Evolutionary conservation across 1,284 basidiomycete species (phyloP), one percentile per base, ranked within the genome.

Genomic region (Hemileia vastatrix): DNA sequence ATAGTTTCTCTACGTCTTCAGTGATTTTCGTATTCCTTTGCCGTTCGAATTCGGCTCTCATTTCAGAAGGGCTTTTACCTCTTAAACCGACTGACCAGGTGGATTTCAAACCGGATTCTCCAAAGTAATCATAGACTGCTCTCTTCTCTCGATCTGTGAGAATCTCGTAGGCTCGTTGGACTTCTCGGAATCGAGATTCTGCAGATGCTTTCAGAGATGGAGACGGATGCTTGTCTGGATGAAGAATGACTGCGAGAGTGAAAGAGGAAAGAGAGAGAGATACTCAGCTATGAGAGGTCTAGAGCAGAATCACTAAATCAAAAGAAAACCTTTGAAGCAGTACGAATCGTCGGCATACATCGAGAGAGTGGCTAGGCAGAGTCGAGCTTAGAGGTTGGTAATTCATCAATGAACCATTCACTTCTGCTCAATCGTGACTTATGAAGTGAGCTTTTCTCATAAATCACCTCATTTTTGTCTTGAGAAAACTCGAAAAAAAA

Each of bases 141-240:
- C 88, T 81, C 70, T 83, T 79, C 71, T 88, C 84, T 18, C 84
- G 82, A 71, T 90, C 86, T 36, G 84, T 86, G 36, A 90, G 76
- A 36, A 88, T 70, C 63, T 77, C 77, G 71, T 89, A 89, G 15
- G 88, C 87, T 67, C 84, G 85, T 67, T 88, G 86, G 15, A 90
- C 80, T 70, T 86, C 82, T 24, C 86, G 79, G 67, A 90, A 90
- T 54, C 81, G 80, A 50, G 81, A 78, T 24, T 83, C 81, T 1
- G 88, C 86, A 1, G 82, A 79, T 40, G 77, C 79, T 72, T 83
- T 85, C 63, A 80, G 77, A 3, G 76, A 71, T 56, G 82, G 79
- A 68, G 83, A 82, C n/a, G 77, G 80, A 66, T 90, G 87, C 71
- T 86, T 89, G 79, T 91, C 88, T 2, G 88, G 88, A 69, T 90